Base-by-base conservation (phyloP, 495 filamentous ascomycete species). In the Sabuloglossum arenarium region DNA sequence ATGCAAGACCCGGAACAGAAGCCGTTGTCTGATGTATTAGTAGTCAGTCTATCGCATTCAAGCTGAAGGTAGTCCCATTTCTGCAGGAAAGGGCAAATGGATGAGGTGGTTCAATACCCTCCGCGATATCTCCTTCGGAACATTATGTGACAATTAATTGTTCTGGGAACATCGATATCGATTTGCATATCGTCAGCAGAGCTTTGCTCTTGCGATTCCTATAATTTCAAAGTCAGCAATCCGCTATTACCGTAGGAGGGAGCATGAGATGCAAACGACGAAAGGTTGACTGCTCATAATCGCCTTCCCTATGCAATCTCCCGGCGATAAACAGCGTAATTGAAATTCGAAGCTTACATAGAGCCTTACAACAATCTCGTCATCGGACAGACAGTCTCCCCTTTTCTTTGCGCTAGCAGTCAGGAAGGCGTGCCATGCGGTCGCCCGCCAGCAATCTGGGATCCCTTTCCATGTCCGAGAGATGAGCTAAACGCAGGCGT, bases 391-490 rank as follows among this genome's bases (percentile, higher is more conserved):
- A 34, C 73, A 75, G 60, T 73, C 73, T 55, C 69, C 71, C 56
- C 75, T 73, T 51, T 70, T 75, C 64, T 76, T 82, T n/a, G 88
- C 86, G 63, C 85, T 90, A 10, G 83, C 67, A n/a, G 80, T 76
- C 6, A 99, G 75, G 67, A 99, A 99, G 6, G 89, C 83, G 66
- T 88, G 86, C 91, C 91, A 99, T 11, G 93, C 91, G 5, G 86
- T 85, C 28, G 84, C 75, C 24, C 91, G 80, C 91, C 91, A 99
- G 59, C 87, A 80, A 68, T 99, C 91, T 1, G 91, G 91, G 58
- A 99, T 94, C 32, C 91, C 91, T 69, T 99, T 99, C 91, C 91
- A 99, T 1, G 86, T 88, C 29, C 91, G 78, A 56, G 87, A 81
- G 49, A 96, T 84, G 16, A 99, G 68, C 65, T 58, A 58, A 1